Base-by-base conservation (phyloP, 1,139 yeast species). In the Yarrowia galli region DNA sequence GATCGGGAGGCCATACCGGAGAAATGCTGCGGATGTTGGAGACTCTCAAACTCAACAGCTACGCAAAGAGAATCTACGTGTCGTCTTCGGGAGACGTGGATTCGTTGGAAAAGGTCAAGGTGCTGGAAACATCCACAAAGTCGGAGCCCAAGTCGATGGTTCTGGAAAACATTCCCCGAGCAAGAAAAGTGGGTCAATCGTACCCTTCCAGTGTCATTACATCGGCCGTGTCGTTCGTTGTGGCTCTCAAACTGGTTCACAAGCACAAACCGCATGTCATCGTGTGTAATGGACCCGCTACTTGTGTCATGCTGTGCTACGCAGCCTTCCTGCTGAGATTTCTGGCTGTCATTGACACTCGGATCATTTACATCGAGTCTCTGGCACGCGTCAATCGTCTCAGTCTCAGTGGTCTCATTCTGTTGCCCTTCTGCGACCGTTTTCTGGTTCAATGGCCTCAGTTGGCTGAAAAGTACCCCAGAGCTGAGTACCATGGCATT, bases 361-460 rank as follows among this genome's bases (percentile, higher is more conserved):
- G 85, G 68, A 88, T 95, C 38, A 78, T 95, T 0, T 95, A 93
- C 74, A 81, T 95, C 32, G 99, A 95, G 78, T 89, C 97, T 63
- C 81, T 95, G 66, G 99, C 99, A 0, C 81, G 99, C 63, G 98
- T 93, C 4, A 81, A 83, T 67, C 80, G 81, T 18, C 82, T 95
- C 69, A 92, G 98, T 75, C 79, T 92, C 45, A 87, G 95, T 28
- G 99, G 98, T 0, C 76, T 79, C 66, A 78, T 93, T 36, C 76
- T 92, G 12, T 79, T 89, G 68, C 92, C 92, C 3, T 80, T 93
- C 1, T 81, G 89, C 2, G 91, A 92, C 74, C 80, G 95, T 36
- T 89, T 95, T 70, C 75, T 95, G 0, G 98, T 95, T 9, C 99
- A 95, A 76, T 95, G 99, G 99, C 86, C 86, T n/a, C 82, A 82